Evolutionary conservation across 176 grass and related monocot genomes (phyloP), one percentile per base, ranked within the genome.

Genomic region (Phoenix dactylifera): DNA sequence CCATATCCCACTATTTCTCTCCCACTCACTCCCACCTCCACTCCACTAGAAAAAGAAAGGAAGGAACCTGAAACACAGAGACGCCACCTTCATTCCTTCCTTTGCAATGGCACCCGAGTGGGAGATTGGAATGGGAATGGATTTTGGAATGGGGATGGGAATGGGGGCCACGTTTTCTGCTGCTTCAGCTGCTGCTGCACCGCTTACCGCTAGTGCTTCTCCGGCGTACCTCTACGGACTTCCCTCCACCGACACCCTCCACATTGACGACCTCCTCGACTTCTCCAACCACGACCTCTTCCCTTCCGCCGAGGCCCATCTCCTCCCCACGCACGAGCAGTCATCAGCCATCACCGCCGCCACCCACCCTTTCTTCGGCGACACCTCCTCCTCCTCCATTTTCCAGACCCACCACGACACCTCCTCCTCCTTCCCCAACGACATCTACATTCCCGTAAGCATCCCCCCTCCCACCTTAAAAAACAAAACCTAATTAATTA

Each of bases 401-500:
- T 70, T 74, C 73, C 84, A 82, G 64, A 72, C 80, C 18, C 83
- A 76, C 18, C 32, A 83, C 6, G 68, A 82, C 69, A 85, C 88
- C 12, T 86, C 91, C 66, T 95, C 88, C 12, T 86, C 91, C 69
- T 77, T 89, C 35, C 35, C 35, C 74, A 85, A 99, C 16, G 89
- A 89, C 69, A 83, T 93, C 54, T 93, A 89, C 48, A 88, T 99
- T 73, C 94, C 94, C 4, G 94, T 99, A 88, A 88, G 94, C 56
- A 80, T 14, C 6, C 22, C 22, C 15, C 49, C 16, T 30, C 4
- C 28, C 28, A 4, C 28, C 28, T 30, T 6, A 30, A 30, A 18
- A 18, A 55, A 26, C 64, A 35, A 7, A 9, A 7, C 9, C 3
- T 12, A 44, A 12, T 44, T 44, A 44, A 44, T 44, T 44, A 44